Evolutionary conservation across 108 stramenopile genomes (phyloP).

Genomic region (Seminavis robusta): DNA sequence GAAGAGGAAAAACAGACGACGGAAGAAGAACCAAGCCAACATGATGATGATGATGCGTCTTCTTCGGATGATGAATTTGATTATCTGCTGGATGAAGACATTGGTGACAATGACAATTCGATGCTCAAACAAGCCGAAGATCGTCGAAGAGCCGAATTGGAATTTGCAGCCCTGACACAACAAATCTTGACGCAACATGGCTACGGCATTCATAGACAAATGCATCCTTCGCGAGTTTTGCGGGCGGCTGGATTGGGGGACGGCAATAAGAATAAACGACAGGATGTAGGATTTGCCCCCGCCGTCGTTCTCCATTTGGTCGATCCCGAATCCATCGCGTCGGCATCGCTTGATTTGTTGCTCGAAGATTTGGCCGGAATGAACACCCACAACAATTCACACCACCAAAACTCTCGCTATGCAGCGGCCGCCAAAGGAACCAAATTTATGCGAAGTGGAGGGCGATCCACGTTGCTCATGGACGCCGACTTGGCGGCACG

Average conservation of each 20-base stretch:
- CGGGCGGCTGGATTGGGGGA: constrained; percentile 47
- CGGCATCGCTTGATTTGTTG: constrained; percentile 71
- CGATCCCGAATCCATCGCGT: constrained; percentile 50
- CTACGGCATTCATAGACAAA: constrained; percentile 76
- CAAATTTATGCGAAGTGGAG: constrained; percentile 61
- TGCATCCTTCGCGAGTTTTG: constrained; percentile 65
- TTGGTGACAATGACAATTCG: constrained; percentile 33
- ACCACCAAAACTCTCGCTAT: too few species aligned
- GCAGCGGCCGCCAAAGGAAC: constrained; percentile 65
- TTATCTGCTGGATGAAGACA: constrained; percentile 76
- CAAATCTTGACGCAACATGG: constrained; percentile 64
- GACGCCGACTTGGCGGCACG: constrained; percentile 29
- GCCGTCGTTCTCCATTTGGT: constrained; percentile 74
- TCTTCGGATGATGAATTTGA: constrained; percentile 68
- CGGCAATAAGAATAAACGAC: constrained; percentile 1
- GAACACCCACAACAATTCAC: too few species aligned
- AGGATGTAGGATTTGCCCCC: constrained; percentile 12
- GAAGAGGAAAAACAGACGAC: neutral
- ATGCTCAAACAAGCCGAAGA: constrained; percentile 37
- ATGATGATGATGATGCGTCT: constrained; percentile 18
- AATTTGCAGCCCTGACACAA: constrained; percentile 36
- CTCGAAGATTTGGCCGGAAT: constrained; percentile 48
- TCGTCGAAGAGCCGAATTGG: constrained; percentile 57
- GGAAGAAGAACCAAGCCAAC: constrained; percentile 2
- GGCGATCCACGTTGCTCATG: constrained; percentile 42